phyloP scores from a whole-genome alignment of 1,284 basidiomycete genomes.

The Cronartium ribicola region DNA sequence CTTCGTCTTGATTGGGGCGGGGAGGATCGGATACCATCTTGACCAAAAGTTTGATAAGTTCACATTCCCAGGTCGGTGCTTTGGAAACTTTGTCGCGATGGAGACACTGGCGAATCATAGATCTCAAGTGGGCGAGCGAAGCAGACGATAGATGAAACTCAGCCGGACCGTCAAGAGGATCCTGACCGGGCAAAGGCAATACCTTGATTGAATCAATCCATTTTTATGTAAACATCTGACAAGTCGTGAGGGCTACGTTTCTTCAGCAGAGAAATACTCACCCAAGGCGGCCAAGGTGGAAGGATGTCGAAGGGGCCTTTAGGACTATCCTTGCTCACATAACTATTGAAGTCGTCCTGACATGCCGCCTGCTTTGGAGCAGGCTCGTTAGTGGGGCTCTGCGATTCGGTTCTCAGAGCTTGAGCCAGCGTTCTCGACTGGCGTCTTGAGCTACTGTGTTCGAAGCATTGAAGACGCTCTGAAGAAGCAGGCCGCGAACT shows the following conservation, averaged over 20 bases:
- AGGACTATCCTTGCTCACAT: not conserved
- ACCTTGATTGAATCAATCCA: not conserved
- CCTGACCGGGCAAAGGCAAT: not conserved
- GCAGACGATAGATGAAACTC: slow-evolving; percentile 51
- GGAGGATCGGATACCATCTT: slow-evolving; percentile 58
- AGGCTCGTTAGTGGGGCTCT: not conserved
- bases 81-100: slow-evolving; percentile 69
- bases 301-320: not conserved
- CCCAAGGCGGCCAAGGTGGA: not conserved
- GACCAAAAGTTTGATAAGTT: slow-evolving; percentile 70
- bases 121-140: slow-evolving; percentile 62
- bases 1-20: slow-evolving; percentile 55
- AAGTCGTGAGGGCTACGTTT: not conserved
- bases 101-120: slow-evolving; percentile 72
- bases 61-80: slow-evolving; percentile 76
- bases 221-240: not conserved
- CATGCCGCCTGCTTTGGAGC: not conserved
- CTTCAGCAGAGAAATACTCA: not conserved
- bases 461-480: not conserved
- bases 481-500: not conserved
- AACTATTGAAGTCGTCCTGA: not conserved
- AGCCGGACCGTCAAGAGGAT: not conserved
- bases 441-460: not conserved
- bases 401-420: not conserved
- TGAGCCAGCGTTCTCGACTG: not conserved